Conservation (phyloP, 2,329 filamentous ascomycete genomes). For the Cyanodermella asteris region DNA sequence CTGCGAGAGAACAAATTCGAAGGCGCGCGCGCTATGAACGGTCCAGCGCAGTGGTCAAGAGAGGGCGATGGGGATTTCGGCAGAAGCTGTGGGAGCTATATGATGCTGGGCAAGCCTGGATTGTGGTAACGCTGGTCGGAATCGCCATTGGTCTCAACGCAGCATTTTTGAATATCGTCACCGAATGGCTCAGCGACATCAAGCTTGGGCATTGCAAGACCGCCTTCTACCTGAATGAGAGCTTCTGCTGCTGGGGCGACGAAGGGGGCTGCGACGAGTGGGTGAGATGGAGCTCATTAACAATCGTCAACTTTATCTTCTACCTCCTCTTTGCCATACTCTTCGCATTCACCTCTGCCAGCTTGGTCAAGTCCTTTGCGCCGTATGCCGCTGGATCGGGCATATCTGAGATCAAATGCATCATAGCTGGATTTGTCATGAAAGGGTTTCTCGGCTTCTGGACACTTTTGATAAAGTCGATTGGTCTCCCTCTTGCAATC, state of each 20-base stretch:
- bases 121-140: constrained; percentile 81
- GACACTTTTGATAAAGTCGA: constrained; percentile 84
- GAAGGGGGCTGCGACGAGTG: constrained; percentile 38
- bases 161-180: constrained; percentile 80
- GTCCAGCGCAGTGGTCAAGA: too few species aligned
- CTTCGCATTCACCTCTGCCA: constrained; percentile 65
- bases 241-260: constrained; percentile 94
- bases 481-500: constrained; percentile 76
- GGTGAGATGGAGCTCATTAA: constrained; percentile 4
- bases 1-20: constrained; percentile 67
- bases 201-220: constrained; percentile 92
- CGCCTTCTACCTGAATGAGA: constrained; percentile 90
- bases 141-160: constrained; percentile 86
- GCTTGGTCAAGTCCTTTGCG: constrained; percentile 72
- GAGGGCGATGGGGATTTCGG: constrained; percentile 57
- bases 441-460: constrained; percentile 86
- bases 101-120: constrained; percentile 93
- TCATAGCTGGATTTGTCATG: constrained; percentile 98
- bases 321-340: constrained; percentile 68
- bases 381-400: constrained; percentile 92
- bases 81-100: constrained; percentile 67
- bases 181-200: constrained; percentile 89
- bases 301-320: constrained; percentile 63
- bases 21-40: constrained; percentile 55
- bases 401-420: constrained; percentile 98